These are phyloP conservation scores for Leccinum subrobustum DNA, from an alignment of 1,284 basidiomycete genomes.

Conservation along the genomic window DNA sequence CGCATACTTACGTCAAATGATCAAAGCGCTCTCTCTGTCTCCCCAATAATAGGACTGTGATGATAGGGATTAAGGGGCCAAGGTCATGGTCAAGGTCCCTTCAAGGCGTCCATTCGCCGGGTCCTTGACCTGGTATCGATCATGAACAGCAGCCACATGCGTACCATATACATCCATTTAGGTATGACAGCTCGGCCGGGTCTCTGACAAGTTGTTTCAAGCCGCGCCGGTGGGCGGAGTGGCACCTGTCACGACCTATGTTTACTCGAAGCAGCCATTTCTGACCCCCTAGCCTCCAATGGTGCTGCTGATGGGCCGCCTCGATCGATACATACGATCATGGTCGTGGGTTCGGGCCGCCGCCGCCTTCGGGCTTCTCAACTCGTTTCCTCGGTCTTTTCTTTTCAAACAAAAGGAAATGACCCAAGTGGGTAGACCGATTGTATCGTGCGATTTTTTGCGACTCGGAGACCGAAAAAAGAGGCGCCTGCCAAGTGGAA, in stretches of 20 bases:
- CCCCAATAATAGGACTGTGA: not conserved
- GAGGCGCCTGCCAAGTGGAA: not conserved
- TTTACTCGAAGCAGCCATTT: not conserved
- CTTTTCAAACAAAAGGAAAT: not conserved
- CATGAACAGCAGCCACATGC: not conserved
- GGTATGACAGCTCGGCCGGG: not conserved
- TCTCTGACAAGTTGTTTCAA: not conserved
- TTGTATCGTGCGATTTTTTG: constrained; percentile 14
- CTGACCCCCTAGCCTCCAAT: not conserved
- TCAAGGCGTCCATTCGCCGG: not conserved
- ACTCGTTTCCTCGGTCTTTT: not conserved
- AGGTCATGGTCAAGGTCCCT: not conserved
- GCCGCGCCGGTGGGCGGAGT: not conserved
- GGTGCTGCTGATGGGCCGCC: not conserved
- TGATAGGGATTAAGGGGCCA: not conserved
- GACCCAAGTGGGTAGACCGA: constrained; percentile 10
- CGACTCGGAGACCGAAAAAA: not conserved
- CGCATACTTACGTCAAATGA: not conserved
- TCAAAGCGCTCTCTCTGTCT: not conserved
- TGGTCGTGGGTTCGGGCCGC: not conserved
- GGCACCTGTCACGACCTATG: not conserved
- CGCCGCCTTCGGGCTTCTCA: not conserved
- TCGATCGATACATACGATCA: not conserved
- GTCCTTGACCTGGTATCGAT: not conserved
- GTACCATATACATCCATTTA: not conserved